These are phyloP conservation scores for Verticillium isaacii DNA, from an alignment of 2,329 filamentous ascomycete genomes.

Conservation along the genomic window DNA sequence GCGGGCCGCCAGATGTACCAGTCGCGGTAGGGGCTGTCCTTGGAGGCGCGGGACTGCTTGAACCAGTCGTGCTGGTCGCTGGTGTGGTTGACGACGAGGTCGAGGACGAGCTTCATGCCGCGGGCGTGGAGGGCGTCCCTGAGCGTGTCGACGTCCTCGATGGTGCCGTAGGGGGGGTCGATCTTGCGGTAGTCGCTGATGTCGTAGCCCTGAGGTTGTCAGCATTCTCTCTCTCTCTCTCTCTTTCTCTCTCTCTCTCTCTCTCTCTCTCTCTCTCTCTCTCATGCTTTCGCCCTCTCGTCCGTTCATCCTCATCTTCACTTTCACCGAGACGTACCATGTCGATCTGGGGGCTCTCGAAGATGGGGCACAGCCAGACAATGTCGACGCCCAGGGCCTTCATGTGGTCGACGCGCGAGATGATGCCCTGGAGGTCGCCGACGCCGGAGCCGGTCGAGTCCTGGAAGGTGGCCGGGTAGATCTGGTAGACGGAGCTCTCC, in stretches of 20 bases:
- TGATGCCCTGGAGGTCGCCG: slow-evolving; percentile 54
- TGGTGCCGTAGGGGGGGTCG: slow-evolving; percentile 60
- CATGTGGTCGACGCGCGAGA: slow-evolving; percentile 51
- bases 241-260: too few species aligned
- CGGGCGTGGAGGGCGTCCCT: slow-evolving; percentile 56
- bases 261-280: too few species aligned
- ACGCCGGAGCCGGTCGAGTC: slow-evolving; percentile 52
- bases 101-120: slow-evolving; percentile 66
- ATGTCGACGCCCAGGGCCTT: slow-evolving; percentile 52
- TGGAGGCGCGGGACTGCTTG: slow-evolving; percentile 47
- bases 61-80: slow-evolving; percentile 54
- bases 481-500: slow-evolving; percentile 55
- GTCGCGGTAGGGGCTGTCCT: slow-evolving; percentile 48
- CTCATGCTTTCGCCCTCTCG: too few species aligned
- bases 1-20: slow-evolving; percentile 65
- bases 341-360: slow-evolving; percentile 54
- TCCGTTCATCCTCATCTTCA: too few species aligned
- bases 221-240: too few species aligned
- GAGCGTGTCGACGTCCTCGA: slow-evolving; percentile 61
- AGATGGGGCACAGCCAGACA: slow-evolving; percentile 48
- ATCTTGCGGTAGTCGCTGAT: slow-evolving; percentile 65
- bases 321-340: slow-evolving; percentile 53
- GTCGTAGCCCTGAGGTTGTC: slow-evolving; percentile 54
- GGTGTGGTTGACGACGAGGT: slow-evolving; percentile 72
- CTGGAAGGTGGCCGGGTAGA: slow-evolving; percentile 59